Base-by-base conservation (phyloP, 768 basidiomycete genomes). In the Psilocybe cyanescens region DNA sequence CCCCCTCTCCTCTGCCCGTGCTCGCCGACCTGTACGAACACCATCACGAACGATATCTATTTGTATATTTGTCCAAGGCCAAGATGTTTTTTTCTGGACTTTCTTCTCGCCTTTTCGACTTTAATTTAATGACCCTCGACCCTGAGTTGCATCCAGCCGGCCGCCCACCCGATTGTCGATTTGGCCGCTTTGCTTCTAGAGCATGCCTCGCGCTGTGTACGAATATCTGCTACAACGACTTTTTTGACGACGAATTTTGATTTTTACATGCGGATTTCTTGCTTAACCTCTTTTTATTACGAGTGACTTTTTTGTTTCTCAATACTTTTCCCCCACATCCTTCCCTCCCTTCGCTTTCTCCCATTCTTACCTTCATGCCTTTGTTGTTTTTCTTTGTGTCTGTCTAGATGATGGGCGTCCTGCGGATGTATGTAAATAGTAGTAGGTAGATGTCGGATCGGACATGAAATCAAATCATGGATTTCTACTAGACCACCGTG, bases 351-450 rank as follows among this genome's bases (percentile, higher is more conserved):
- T 46, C 19, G 53, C 41, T 55, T 31, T 33, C 30, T 50, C 47
- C 39, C 45, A 39, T 41, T 37, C 48, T 56, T 41, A 41, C 56
- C 53, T 33, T 55, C 44, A 47, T 53, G 49, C 39, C 53, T 61
- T 63, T 37, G 24, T 44, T 48, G n/a, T 35, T 52, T 56, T 19
- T 56, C 49, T 54, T 49, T 57, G 52, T 46, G 63, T 69, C 67
- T 68, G 57, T 67, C 63, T 68, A 59, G 65, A 67, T 59, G 67
- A 68, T 66, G 56, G 67, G 54, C 64, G 33, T 56, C 46, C 16
- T 6, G 33, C 33, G 52, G 60, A 57, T 64, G 48, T 57, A 51
- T 54, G 29, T 63, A 58, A 14, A 33, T 63, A 52, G 29, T 39
- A 30, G 30, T 56, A 58, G 55, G 31, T 48, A 35, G 41, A 45